Evolutionary conservation across 2,329 filamentous ascomycete species (phyloP), one percentile per base, ranked within the genome.

Genomic region (Rosellinia necatrix): DNA sequence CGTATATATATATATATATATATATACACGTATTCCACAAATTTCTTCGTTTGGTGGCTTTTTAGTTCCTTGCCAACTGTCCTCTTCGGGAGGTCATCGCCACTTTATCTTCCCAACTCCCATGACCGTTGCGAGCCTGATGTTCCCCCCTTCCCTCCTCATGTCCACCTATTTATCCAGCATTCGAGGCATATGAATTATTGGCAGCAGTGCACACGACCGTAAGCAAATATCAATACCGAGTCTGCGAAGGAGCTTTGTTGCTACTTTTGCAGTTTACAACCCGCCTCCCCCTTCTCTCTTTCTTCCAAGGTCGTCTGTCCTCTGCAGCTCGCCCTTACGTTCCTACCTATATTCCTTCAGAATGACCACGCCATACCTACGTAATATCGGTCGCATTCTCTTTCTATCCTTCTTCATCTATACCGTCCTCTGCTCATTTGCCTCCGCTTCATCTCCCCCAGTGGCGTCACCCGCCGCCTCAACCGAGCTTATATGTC

Each of bases 401-500:
- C 0, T 55, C 17, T 40, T 58, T 3, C 22, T 63, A 42, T 51
- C 60, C 3, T n/a, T 63, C 15, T 56, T 61, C 3, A 53, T 68
- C 6, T 32, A 58, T 38, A 48, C 64, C 22, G 49, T 68, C 4
- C 25, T 66, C 19, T 48, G 60, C 46, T 57, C 53, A 29, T 61
- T 64, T 21, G 57, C 67, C 27, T 67, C 75, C 30, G 61, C 72
- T 48, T 57, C 67, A 38, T 58, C 62, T 32, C 68, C 74, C 44
- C 68, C 59, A 10, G 35, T 69, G 32, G 61, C 48, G 38, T 72
- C 72, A 24, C 72, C 72, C 4, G 68, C 74, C 5, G 71, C 75
- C 55, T 73, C 79, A 29, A 66, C 71, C n/a, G 81, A 86, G 35
- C 72, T 88, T 51, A 87, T 90, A 70, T 90, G 87, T 63, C 84